A percentile compares a stretch with the other conserved stretches of the same genome.
Evolutionary conservation across 768 basidiomycete genomes (phyloP).

Genomic region (Russula earlei): DNA sequence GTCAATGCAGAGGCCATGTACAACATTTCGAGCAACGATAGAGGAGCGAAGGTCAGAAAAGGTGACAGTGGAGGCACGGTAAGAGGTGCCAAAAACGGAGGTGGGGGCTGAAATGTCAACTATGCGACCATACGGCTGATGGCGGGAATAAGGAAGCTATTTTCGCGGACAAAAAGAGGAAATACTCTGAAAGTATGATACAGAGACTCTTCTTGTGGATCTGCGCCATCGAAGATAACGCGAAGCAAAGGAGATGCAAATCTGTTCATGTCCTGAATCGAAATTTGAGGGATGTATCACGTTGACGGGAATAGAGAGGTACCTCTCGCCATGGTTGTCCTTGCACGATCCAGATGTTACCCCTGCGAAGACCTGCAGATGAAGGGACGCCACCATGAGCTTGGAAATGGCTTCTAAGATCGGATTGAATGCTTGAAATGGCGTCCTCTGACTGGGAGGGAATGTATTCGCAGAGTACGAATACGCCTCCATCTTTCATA

Average conservation of each 20-base stretch:
- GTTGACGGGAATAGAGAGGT: background rate
- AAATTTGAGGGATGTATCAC: background rate
- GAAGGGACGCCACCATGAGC: constrained; percentile 51
- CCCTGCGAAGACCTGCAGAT: constrained; percentile 46
- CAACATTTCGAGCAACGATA: constrained; percentile 71
- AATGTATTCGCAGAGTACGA: constrained; percentile 61
- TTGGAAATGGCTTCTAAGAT: constrained; percentile 35
- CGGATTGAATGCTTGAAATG: constrained; percentile 39
- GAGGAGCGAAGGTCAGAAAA: constrained; percentile 62
- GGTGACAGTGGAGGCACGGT: constrained; percentile 53
- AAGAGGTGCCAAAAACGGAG: constrained; percentile 54
- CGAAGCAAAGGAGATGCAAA: constrained; percentile 66
- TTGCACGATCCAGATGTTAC: constrained; percentile 61
- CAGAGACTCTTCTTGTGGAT: constrained; percentile 68
- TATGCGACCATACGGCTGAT: constrained; percentile 77
- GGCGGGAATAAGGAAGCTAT: background rate
- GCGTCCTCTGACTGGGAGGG: constrained; percentile 25
- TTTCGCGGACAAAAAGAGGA: constrained; percentile 8
- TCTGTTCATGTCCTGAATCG: constrained; percentile 67
- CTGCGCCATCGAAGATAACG: constrained; percentile 84
- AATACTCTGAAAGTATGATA: constrained; percentile 72
- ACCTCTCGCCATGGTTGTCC: constrained; percentile 81
- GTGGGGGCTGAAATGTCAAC: constrained; percentile 50
- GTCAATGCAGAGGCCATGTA: constrained; percentile 46
- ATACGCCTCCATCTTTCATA: constrained; percentile 79